Evolutionary conservation across 2,329 filamentous ascomycete species (phyloP).

Genomic region (Fusarium sp.): DNA sequence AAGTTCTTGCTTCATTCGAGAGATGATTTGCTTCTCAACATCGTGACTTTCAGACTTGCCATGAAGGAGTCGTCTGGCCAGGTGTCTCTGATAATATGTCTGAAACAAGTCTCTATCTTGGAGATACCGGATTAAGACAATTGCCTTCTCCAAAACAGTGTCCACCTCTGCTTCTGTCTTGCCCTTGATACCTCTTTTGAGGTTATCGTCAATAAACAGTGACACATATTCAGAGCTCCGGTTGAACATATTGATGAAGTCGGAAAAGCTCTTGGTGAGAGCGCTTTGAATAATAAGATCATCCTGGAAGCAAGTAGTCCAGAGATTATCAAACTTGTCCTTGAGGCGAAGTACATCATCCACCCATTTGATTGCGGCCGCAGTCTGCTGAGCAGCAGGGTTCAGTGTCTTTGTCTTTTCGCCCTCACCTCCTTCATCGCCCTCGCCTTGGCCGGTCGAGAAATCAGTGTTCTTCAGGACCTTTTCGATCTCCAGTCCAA

Average conservation of each 20-base stretch:
- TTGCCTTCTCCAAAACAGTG: slow-evolving; percentile 85
- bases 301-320: slow-evolving; percentile 75
- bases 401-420: slow-evolving; percentile 53
- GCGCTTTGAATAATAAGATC: slow-evolving; percentile 85
- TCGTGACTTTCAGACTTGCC: slow-evolving; percentile 91
- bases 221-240: slow-evolving; percentile 93
- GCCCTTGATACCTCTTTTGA: slow-evolving; percentile 92
- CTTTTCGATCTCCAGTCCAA: slow-evolving; percentile 87
- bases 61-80: slow-evolving; percentile 87
- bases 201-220: slow-evolving; percentile 94
- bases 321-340: slow-evolving; percentile 87
- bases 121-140: slow-evolving; percentile 86
- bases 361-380: slow-evolving; percentile 93
- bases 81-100: slow-evolving; percentile 97
- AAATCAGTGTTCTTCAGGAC: slow-evolving; percentile 67
- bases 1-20: slow-evolving; percentile 95
- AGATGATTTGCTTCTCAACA: slow-evolving; percentile 94
- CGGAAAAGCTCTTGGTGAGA: slow-evolving; percentile 86
- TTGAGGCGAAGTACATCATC: slow-evolving; percentile 89
- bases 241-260: slow-evolving; percentile 92
- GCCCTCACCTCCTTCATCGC: slow-evolving; percentile 61
- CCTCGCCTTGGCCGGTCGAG: slow-evolving; percentile 55
- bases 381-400: slow-evolving; percentile 80
- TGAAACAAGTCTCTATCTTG: slow-evolving; percentile 95
- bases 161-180: slow-evolving; percentile 93